A percentile compares a stretch with the other conserved stretches of the same genome.
phyloP scores from a whole-genome alignment of 2,329 filamentous ascomycete species.

The Epichloe glyceriae region DNA sequence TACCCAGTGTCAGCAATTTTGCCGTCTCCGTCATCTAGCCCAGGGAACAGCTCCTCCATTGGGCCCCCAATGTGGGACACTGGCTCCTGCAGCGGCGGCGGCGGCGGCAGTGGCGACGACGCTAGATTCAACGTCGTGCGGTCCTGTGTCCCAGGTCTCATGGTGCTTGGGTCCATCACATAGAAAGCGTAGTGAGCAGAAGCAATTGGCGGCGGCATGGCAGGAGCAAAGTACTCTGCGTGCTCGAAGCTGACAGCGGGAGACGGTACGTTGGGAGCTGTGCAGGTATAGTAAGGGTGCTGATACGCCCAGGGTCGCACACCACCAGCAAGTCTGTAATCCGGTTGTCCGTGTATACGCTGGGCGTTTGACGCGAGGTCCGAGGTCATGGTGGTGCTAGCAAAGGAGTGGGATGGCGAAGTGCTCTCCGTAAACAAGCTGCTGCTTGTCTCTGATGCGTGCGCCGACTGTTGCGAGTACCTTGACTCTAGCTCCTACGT shows the following conservation, averaged over 20 bases:
- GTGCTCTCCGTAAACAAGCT: background rate
- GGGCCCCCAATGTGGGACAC: conserved; percentile 1
- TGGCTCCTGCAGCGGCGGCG: background rate
- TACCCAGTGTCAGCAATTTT: background rate
- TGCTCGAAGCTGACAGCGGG: conserved; percentile 3
- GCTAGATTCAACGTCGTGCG: background rate
- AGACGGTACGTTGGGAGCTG: background rate
- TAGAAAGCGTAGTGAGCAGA: background rate
- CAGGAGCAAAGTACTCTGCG: background rate
- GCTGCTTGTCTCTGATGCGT: background rate
- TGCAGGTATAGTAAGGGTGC: background rate
- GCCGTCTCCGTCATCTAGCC: background rate
- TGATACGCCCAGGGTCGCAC: background rate
- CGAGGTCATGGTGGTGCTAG: background rate
- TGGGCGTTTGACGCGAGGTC: background rate
- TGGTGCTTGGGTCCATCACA: background rate
- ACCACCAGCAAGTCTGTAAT: background rate
- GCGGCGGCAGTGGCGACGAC: background rate
- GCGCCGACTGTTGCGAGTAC: background rate
- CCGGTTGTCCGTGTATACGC: background rate
- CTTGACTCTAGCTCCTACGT: background rate
- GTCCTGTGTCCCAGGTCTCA: background rate
- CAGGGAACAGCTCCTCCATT: conserved; percentile 3
- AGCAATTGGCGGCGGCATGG: background rate
- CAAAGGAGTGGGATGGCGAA: conserved; percentile 1